A percentile compares a stretch with the other conserved stretches of the same genome.
These are phyloP conservation scores for Penicillium sp. DNA, from an alignment of 2,329 filamentous ascomycete genomes.

Conservation along the genomic window DNA sequence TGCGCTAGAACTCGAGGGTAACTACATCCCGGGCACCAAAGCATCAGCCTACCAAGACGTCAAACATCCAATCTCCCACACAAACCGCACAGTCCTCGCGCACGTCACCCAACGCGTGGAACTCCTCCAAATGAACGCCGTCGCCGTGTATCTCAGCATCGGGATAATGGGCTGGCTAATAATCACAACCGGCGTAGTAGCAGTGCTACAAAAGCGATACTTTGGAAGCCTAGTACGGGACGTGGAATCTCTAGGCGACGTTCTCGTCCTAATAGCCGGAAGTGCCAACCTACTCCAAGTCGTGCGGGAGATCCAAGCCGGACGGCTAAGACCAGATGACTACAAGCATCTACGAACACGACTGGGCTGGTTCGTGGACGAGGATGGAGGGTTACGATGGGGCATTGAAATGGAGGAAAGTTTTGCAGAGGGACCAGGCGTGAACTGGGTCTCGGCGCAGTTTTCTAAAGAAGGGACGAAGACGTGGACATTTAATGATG, in stretches of 20 bases:
- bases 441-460: constrained; percentile 13
- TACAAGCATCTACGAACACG: constrained; percentile 13
- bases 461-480: constrained; percentile 9
- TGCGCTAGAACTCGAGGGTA: too few species aligned
- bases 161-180: constrained; percentile 16
- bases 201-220: constrained; percentile 12
- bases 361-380: constrained; percentile 19
- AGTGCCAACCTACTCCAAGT: constrained; percentile 16
- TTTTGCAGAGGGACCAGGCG: constrained; percentile 10
- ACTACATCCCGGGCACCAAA: not conserved
- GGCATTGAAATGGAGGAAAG: constrained; percentile 18
- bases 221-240: constrained; percentile 15
- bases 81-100: constrained; percentile 10
- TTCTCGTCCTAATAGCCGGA: constrained; percentile 15
- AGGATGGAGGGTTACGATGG: constrained; percentile 15
- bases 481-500: constrained; percentile 10
- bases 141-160: constrained; percentile 18
- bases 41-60: constrained; percentile 10
- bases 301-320: constrained; percentile 13
- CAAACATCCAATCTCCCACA: constrained; percentile 15
- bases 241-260: constrained; percentile 16
- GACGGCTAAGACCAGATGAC: not conserved
- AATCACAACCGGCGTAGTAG: constrained; percentile 8
- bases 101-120: constrained; percentile 11
- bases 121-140: constrained; percentile 16